phyloP scores from a whole-genome alignment of 257 asterid genomes.

The Capsicum rhomboideum region DNA sequence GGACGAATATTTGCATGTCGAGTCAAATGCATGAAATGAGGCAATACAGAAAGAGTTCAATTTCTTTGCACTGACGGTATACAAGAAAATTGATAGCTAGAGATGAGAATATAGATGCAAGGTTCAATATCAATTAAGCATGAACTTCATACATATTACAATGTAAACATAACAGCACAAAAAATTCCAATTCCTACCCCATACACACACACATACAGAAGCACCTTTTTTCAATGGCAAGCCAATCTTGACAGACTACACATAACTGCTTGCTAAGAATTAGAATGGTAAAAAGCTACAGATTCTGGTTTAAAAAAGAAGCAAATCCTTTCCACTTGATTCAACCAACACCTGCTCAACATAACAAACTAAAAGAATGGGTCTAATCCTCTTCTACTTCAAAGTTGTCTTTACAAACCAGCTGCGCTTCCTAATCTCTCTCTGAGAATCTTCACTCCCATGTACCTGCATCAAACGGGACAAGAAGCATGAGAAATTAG shows the following conservation, averaged over 20 bases:
- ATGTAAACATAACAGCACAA: neutral
- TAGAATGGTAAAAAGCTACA: neutral
- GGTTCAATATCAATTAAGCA: neutral
- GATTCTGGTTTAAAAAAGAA: neutral
- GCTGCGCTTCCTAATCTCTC: constrained; percentile 61
- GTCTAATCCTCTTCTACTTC: constrained; percentile 12
- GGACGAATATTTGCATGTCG: neutral
- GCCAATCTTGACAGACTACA: constrained; percentile 3
- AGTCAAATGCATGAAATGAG: neutral
- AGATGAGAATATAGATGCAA: neutral
- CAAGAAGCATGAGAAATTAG: neutral
- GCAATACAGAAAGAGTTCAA: neutral
- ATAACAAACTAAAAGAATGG: neutral
- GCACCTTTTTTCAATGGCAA: neutral
- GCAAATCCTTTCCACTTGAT: neutral
- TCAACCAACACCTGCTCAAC: neutral
- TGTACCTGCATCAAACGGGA: constrained; percentile 48
- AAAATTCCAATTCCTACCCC: neutral
- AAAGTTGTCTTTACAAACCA: constrained; percentile 19
- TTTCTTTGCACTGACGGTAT: neutral
- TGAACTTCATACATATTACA: neutral
- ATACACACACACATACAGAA: neutral
- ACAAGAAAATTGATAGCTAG: neutral
- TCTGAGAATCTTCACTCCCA: constrained; percentile 87
- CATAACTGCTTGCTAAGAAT: neutral